Base-by-base conservation (phyloP, 2,329 filamentous ascomycete genomes). In the Epichloe elymi region DNA sequence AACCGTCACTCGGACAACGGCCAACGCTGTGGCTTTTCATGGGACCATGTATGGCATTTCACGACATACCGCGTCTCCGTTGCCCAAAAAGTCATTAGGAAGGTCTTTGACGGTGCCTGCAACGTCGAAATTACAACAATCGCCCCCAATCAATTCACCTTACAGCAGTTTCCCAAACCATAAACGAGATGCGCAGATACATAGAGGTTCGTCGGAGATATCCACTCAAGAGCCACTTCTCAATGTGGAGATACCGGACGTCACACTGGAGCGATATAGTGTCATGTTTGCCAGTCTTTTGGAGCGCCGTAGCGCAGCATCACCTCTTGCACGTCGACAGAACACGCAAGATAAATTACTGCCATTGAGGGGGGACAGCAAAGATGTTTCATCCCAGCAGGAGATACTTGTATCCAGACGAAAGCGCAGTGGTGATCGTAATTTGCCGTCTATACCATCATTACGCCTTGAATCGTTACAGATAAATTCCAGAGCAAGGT, bases 261-360 rank as follows among this genome's bases (percentile, higher is more conserved):
- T 86, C 51, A 80, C 85, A 55, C 74, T 97, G 75, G 91, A 96
- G 63, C 75, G 91, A 46, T 97, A 95, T 59, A 95, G 89, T 59
- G 79, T 96, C 57, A 96, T 96, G 90, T 96, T 97, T 62, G 81
- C 83, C 51, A 79, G 78, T 38, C 73, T 96, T 6, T 70, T 95
- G 26, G 76, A 79, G 54, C 65, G 65, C 7, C 64, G 66, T 39
- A 59, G 56, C 6, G 53, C 60, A 15, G 58, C 64, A 5, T 61
- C 63, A 1, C 67, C 83, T 7, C 66, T 82, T 26, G 73, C 73
- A 23, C 73, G 79, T 52, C 72, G 80, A 41, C 79, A 83, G 56
- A 78, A 77, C 7, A 80, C 75, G 0, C 61, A 82, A 12, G 73
- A 79, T 50, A 78, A 73, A 52, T 66, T 86, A 1, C 33, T 23